phyloP scores from a whole-genome alignment of 148 eudicot species.

The Vaccinium vitisidaea region DNA sequence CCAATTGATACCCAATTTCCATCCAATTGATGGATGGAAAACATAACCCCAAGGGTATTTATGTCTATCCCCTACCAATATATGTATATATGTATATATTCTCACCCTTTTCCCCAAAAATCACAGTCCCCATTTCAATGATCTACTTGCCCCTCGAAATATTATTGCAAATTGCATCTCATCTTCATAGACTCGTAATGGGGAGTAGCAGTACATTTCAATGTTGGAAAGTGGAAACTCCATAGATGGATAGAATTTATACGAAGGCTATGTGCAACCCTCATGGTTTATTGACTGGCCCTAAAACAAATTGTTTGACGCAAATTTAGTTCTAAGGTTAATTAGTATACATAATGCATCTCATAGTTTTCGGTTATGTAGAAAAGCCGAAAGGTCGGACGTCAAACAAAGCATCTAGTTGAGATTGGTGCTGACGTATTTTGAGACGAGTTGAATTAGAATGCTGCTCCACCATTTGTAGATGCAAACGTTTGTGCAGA shows the following conservation, averaged over 20 bases:
- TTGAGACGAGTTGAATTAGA: slow-evolving; percentile 45
- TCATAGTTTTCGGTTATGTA: slow-evolving; percentile 26
- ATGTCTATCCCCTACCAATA: too few relatives aligned
- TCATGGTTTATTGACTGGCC: neutral
- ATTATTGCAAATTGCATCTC: neutral
- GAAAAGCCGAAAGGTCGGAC: slow-evolving; percentile 53
- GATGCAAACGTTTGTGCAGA: slow-evolving; percentile 31
- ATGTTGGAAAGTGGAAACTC: neutral
- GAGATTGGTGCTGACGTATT: slow-evolving; percentile 45
- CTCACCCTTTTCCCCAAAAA: too few relatives aligned
- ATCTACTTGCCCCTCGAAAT: too few relatives aligned
- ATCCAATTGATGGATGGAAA: too few relatives aligned
- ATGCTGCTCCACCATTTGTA: slow-evolving; percentile 32
- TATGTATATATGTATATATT: too few relatives aligned
- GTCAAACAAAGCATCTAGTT: slow-evolving; percentile 55
- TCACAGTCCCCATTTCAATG: too few relatives aligned
- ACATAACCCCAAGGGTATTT: too few relatives aligned
- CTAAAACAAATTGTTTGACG: neutral
- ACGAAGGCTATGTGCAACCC: too few relatives aligned
- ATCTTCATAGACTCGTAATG: neutral
- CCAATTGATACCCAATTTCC: too few relatives aligned
- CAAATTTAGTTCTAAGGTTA: neutral
- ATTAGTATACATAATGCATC: slow-evolving; percentile 7
- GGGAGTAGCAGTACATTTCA: neutral
- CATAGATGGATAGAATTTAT: neutral